Percentiles rank a stretch among this genome's conserved stretches.
phyloP scores from a whole-genome alignment of 1,284 basidiomycete genomes.

The Ustilago crameri region DNA sequence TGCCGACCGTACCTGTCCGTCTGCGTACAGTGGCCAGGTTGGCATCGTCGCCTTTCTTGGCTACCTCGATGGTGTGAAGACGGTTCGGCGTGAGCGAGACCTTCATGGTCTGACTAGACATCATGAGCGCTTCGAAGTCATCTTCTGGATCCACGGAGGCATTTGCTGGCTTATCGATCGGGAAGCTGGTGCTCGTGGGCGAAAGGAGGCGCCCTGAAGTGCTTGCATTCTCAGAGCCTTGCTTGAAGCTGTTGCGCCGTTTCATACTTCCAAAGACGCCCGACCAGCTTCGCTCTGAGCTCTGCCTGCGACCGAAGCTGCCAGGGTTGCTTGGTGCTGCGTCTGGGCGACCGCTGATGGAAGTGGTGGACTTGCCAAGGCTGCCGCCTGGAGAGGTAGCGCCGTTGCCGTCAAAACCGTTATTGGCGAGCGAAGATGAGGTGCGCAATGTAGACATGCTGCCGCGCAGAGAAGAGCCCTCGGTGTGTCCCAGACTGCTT shows the following conservation, averaged over 20 bases:
- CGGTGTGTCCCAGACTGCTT: slow-evolving; percentile 22
- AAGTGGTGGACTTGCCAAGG: slow-evolving; percentile 1
- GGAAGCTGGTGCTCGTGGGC: slow-evolving; percentile 6
- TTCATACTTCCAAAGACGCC: slow-evolving; percentile 50
- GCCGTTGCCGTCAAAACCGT: slow-evolving; percentile 4
- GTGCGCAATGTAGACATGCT: slow-evolving; percentile 33
- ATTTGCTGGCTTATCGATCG: slow-evolving; percentile 2
- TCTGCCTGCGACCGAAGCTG: slow-evolving; percentile 32
- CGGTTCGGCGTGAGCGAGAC: slow-evolving; percentile 84
- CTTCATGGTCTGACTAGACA: slow-evolving; percentile 69
- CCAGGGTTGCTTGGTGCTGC: slow-evolving; percentile 5
- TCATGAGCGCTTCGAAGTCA: slow-evolving; percentile 62
- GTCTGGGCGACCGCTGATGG: slow-evolving; percentile 3
- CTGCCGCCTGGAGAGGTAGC: slow-evolving; percentile 8
- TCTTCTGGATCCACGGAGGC: slow-evolving; percentile 42
- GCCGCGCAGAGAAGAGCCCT: slow-evolving; percentile 12
- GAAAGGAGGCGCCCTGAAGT: slow-evolving; percentile 14
- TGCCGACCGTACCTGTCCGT: slow-evolving; percentile 43
- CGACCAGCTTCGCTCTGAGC: slow-evolving; percentile 46
- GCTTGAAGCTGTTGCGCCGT: slow-evolving; percentile 56
- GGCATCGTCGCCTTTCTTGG: slow-evolving; percentile 32
- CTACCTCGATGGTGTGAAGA: slow-evolving; percentile 59
- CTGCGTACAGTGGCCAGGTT: slow-evolving; percentile 23
- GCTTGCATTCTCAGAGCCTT: slow-evolving; percentile 36
- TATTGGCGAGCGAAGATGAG: slow-evolving; percentile 23